These are phyloP conservation scores for Berberis thunbergii DNA, from an alignment of 164 flowering plant genomes.

Conservation along the genomic window DNA sequence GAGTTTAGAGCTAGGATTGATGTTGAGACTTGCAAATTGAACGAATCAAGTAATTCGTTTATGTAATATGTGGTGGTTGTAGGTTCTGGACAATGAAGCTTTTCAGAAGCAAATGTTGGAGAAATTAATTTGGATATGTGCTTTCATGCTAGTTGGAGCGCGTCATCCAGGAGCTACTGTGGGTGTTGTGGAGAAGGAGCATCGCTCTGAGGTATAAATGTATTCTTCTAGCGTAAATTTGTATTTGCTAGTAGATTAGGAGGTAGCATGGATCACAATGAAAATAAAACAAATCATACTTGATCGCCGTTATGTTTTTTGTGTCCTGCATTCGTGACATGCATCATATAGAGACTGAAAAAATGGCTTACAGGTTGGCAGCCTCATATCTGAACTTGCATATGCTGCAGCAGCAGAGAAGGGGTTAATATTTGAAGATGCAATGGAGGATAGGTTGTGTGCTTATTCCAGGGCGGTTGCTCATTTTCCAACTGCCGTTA, in stretches of 20 bases:
- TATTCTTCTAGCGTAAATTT: too few species aligned
- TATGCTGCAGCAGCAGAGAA: conserved; percentile 78
- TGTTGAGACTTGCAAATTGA: background rate
- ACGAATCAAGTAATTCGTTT: background rate
- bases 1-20: background rate
- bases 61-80: background rate
- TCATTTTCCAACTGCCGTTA: conserved; percentile 93
- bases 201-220: conserved; percentile 20
- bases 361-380: conserved; percentile 49
- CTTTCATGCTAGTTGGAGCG: conserved; percentile 98
- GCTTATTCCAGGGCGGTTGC: conserved; percentile 93
- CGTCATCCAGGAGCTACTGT: conserved; percentile 95
- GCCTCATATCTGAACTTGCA: conserved; percentile 79
- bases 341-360: background rate
- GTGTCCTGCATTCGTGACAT: conserved; percentile 20
- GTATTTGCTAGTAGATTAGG: too few species aligned
- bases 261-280: too few species aligned
- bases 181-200: conserved; percentile 82
- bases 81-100: conserved; percentile 88
- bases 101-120: conserved; percentile 95
- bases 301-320: too few species aligned
- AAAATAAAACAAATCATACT: too few species aligned
- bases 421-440: conserved; percentile 20
- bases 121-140: conserved; percentile 92
- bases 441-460: conserved; percentile 59